phyloP scores from a whole-genome alignment of 805 yeast species.

The Candida montana region DNA sequence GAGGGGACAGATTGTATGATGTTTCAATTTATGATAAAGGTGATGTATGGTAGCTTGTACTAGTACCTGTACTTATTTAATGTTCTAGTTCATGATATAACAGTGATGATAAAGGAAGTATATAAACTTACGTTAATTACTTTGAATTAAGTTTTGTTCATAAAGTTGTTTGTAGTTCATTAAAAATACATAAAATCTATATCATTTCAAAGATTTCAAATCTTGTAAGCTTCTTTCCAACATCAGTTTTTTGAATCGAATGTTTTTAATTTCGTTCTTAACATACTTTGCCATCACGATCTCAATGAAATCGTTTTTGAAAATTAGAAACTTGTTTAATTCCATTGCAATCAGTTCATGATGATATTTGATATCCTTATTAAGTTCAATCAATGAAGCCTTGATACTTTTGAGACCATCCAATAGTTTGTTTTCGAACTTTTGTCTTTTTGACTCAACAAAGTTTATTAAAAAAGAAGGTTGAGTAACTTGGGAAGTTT shows the following conservation, averaged over 20 bases:
- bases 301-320: slow-evolving; percentile 38
- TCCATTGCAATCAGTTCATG: slow-evolving; percentile 64
- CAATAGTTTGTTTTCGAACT: slow-evolving; percentile 39
- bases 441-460: slow-evolving; percentile 47
- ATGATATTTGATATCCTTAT: slow-evolving; percentile 40
- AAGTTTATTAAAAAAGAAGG: slow-evolving; percentile 30
- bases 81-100: no score
- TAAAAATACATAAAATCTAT: no score
- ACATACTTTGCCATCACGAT: slow-evolving; percentile 33
- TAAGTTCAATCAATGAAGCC: slow-evolving; percentile 37
- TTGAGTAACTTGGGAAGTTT: slow-evolving; percentile 6
- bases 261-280: slow-evolving; percentile 23
- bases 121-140: no score
- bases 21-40: no score
- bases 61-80: no score
- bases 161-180: no score
- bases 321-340: slow-evolving; percentile 51
- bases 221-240: slow-evolving; percentile 22
- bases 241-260: slow-evolving; percentile 21
- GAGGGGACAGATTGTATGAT: no score
- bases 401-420: slow-evolving; percentile 37
- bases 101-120: no score
- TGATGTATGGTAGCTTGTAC: no score
- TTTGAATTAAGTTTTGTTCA: no score
- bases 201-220: slow-evolving; percentile 9